Conservation (phyloP, 352 stramenopile genomes). For the Phytopythium chamaehyphon region DNA sequence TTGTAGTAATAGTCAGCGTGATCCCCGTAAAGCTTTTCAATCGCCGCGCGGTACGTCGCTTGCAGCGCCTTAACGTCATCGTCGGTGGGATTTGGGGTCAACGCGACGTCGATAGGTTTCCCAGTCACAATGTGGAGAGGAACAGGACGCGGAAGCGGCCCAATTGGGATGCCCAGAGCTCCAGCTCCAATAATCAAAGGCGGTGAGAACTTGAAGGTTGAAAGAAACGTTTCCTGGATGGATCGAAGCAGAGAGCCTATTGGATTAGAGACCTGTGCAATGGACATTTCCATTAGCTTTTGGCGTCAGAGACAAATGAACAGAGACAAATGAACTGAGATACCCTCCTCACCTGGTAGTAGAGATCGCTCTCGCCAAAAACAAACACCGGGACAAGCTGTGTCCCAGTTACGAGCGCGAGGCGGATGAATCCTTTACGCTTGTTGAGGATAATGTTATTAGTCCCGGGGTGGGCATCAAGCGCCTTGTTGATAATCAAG, state of each 20-base stretch:
- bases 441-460: constrained; percentile 60
- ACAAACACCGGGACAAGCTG: constrained; percentile 60
- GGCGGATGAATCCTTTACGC: constrained; percentile 58
- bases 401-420: constrained; percentile 52
- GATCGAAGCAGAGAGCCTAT: constrained; percentile 26
- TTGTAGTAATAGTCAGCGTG: constrained; percentile 42
- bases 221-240: constrained; percentile 33
- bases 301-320: too few relatives aligned
- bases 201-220: constrained; percentile 37
- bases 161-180: constrained; percentile 21
- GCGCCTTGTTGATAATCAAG: constrained; percentile 15
- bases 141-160: constrained; percentile 26
- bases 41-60: constrained; percentile 29
- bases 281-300: too few relatives aligned
- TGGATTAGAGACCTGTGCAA: constrained; percentile 34
- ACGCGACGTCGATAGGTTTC: constrained; percentile 31
- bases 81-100: constrained; percentile 31
- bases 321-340: too few relatives aligned
- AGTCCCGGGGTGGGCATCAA: constrained; percentile 35
- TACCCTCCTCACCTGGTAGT: constrained; percentile 21
- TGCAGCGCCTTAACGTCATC: constrained; percentile 47
- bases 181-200: constrained; percentile 29
- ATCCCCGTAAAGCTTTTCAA: constrained; percentile 46
- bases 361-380: constrained; percentile 69
- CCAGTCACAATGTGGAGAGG: constrained; percentile 40